phyloP scores from a whole-genome alignment of 2,329 filamentous ascomycete genomes.

The Aspergillus glaucus region DNA sequence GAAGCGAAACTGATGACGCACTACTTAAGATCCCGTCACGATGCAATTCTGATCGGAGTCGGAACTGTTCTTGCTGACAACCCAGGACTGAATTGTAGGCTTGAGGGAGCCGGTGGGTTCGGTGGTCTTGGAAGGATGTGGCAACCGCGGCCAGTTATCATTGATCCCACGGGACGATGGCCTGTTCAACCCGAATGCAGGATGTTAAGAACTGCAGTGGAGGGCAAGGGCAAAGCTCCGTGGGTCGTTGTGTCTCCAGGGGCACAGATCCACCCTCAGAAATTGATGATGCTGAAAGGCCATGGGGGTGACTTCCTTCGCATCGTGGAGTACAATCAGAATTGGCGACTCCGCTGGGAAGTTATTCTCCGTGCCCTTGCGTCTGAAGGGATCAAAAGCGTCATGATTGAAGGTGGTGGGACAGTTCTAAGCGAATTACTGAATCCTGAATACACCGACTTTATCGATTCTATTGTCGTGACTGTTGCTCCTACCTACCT shows the following conservation, averaged over 20 bases:
- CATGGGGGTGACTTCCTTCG: slow-evolving; percentile 43
- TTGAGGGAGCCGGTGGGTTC: slow-evolving; percentile 55
- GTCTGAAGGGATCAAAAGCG: slow-evolving; percentile 59
- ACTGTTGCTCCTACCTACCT: slow-evolving; percentile 88
- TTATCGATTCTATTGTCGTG: slow-evolving; percentile 73
- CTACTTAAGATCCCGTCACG: slow-evolving; percentile 73
- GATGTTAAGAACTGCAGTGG: slow-evolving; percentile 58
- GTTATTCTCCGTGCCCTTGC: slow-evolving; percentile 55
- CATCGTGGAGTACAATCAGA: slow-evolving; percentile 32
- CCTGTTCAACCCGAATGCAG: slow-evolving; percentile 54
- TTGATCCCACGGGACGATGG: slow-evolving; percentile 78
- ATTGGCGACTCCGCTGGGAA: slow-evolving; percentile 55
- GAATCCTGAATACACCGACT: slow-evolving; percentile 50
- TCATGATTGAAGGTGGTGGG: slow-evolving; percentile 91
- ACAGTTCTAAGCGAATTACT: slow-evolving; percentile 76
- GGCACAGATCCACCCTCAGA: slow-evolving; percentile 41
- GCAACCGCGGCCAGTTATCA: slow-evolving; percentile 74
- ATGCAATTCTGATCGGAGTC: slow-evolving; percentile 78
- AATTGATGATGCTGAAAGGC: slow-evolving; percentile 39
- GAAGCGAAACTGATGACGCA: slow-evolving; percentile 90
- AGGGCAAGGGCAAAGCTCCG: slow-evolving; percentile 64
- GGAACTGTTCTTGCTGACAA: slow-evolving; percentile 80
- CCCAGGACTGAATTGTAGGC: slow-evolving; percentile 76
- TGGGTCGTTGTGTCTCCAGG: slow-evolving; percentile 58
- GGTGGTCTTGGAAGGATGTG: slow-evolving; percentile 46